Percentiles rank a stretch among this genome's conserved stretches.
Evolutionary conservation across 176 grass and related monocot species (phyloP).

Genomic region (Triticum turgidum): DNA sequence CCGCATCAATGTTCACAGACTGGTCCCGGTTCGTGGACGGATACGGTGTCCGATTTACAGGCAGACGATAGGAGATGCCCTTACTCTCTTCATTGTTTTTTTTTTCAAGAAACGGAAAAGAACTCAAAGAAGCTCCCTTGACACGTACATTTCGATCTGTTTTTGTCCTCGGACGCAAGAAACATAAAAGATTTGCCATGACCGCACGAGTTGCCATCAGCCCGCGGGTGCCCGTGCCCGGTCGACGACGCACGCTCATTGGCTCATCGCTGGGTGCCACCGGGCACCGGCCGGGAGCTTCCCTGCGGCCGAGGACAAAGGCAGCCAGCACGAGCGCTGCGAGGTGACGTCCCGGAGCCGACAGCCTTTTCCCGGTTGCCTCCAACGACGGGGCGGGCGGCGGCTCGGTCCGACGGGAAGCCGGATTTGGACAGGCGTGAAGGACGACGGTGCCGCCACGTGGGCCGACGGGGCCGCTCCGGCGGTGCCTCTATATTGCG

Average conservation of each 20-base stretch:
- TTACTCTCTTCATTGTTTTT: too few relatives aligned
- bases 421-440: neutral
- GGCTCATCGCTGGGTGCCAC: neutral
- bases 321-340: neutral
- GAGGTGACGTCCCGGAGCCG: neutral
- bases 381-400: neutral
- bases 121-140: too few relatives aligned
- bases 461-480: neutral
- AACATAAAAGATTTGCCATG: neutral
- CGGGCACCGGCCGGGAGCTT: neutral
- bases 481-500: conserved; percentile 13
- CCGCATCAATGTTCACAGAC: too few relatives aligned
- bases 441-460: neutral
- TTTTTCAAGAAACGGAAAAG: too few relatives aligned
- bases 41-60: too few relatives aligned
- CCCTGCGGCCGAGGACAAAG: neutral
- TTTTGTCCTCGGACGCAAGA: too few relatives aligned
- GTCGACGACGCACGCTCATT: neutral
- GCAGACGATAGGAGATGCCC: too few relatives aligned
- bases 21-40: too few relatives aligned
- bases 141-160: too few relatives aligned
- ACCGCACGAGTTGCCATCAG: neutral
- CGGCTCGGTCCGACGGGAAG: neutral
- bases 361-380: neutral
- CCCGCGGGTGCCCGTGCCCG: too few relatives aligned